These are phyloP conservation scores for Domatiomyces catenatus DNA, from an alignment of 2,329 filamentous ascomycete species.

Conservation along the genomic window DNA sequence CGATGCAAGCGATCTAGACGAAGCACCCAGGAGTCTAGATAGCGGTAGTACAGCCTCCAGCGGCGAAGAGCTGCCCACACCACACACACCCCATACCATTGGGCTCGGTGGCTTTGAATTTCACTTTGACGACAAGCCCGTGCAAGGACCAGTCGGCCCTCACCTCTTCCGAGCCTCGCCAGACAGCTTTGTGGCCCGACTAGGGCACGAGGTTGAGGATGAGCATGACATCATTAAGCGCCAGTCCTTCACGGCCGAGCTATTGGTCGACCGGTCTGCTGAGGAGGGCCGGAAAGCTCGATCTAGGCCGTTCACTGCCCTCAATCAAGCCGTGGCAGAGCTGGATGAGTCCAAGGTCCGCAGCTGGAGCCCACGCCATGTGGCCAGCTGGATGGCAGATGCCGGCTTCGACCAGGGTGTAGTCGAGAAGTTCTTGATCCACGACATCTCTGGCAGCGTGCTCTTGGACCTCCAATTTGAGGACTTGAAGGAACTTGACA, in stretches of 20 bases:
- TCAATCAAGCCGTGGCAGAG: conserved; percentile 19
- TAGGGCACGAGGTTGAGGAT: neutral
- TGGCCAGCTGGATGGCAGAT: conserved; percentile 63
- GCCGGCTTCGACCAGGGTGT: conserved; percentile 62
- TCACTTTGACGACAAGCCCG: conserved; percentile 35
- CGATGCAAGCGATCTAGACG: conserved; percentile 21
- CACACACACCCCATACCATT: conserved; percentile 47
- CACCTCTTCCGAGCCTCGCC: conserved; percentile 61
- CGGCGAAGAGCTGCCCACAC: conserved; percentile 69
- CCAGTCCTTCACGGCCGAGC: neutral
- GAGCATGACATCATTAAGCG: neutral
- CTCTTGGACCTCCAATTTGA: conserved; percentile 84
- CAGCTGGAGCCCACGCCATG: conserved; percentile 21
- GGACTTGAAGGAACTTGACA: conserved; percentile 50
- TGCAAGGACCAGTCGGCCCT: conserved; percentile 62
- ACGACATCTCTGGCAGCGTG: conserved; percentile 82
- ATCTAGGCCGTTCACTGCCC: conserved; percentile 8
- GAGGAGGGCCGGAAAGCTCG: conserved; percentile 8
- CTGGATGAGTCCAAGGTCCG: conserved; percentile 20
- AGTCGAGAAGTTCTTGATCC: conserved; percentile 71
- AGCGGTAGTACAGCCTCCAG: conserved; percentile 65
- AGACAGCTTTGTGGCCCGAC: neutral
- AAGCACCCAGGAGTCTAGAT: conserved; percentile 13
- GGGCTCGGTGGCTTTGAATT: conserved; percentile 47
- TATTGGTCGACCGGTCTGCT: neutral